Percentiles rank a stretch among this genome's conserved stretches.
These are phyloP conservation scores for Plasmodium falciparum DNA, from an alignment of 169 alveolate genomes.

Conservation along the genomic window DNA sequence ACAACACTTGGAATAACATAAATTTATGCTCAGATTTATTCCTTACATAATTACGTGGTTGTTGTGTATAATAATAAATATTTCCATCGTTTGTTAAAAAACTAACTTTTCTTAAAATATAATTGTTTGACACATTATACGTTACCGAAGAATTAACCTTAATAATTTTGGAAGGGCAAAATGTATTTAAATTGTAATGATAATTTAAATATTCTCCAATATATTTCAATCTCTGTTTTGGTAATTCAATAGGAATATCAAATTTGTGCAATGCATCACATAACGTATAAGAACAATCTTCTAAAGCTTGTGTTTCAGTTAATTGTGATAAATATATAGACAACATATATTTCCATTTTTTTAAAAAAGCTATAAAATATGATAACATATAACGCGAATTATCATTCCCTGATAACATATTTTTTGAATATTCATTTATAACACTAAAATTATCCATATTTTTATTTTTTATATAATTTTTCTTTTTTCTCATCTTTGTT, in stretches of 20 bases:
- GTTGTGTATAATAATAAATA: slow-evolving; percentile 33
- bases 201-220: slow-evolving; percentile 48
- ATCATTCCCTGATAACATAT: neutral
- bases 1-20: slow-evolving; percentile 64
- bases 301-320: slow-evolving; percentile 32
- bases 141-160: slow-evolving; percentile 13
- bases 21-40: slow-evolving; percentile 64
- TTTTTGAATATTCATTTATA: neutral
- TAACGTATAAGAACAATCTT: slow-evolving; percentile 41
- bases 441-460: neutral
- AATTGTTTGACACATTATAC: slow-evolving; percentile 6
- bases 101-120: slow-evolving; percentile 38
- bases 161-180: slow-evolving; percentile 24
- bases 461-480: neutral
- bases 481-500: neutral
- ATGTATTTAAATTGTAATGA: slow-evolving; percentile 25
- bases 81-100: slow-evolving; percentile 72
- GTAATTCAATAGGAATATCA: slow-evolving; percentile 35
- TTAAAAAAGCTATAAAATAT: slow-evolving; percentile 22
- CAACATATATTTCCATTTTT: slow-evolving; percentile 65
- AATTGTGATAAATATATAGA: slow-evolving; percentile 39
- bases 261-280: slow-evolving; percentile 39
- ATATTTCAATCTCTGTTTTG: slow-evolving; percentile 56
- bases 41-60: slow-evolving; percentile 38
- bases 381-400: slow-evolving; percentile 9